These are phyloP conservation scores for Colletotrichum phormii DNA, from an alignment of 2,329 filamentous ascomycete genomes.

Conservation along the genomic window DNA sequence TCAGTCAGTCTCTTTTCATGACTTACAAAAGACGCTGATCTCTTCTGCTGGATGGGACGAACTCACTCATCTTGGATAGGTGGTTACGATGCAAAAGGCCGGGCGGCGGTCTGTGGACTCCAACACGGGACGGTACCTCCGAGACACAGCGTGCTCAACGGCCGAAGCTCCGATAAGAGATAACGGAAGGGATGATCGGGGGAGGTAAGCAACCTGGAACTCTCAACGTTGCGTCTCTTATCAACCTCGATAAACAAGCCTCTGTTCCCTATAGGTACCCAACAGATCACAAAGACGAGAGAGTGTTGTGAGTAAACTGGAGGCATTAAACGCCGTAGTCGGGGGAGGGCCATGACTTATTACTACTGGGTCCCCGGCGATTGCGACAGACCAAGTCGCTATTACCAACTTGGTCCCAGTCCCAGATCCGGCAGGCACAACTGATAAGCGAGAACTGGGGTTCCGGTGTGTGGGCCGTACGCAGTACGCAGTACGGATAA, in stretches of 20 bases:
- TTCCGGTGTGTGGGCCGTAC: no score
- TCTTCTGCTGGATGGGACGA: slow-evolving; percentile 26
- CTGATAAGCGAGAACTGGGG: slow-evolving; percentile 31
- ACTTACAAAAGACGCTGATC: neutral
- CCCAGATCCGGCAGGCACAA: slow-evolving; percentile 26
- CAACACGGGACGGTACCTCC: slow-evolving; percentile 28
- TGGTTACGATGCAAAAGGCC: neutral
- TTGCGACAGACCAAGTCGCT: slow-evolving; percentile 27
- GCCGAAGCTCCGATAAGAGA: slow-evolving; percentile 24
- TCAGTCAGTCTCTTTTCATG: neutral
- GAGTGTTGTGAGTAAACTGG: slow-evolving; percentile 3
- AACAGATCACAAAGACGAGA: neutral
- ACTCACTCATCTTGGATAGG: slow-evolving; percentile 32
- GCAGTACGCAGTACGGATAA: no score
- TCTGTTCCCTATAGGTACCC: neutral
- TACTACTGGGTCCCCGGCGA: slow-evolving; percentile 27
- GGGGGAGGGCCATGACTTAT: slow-evolving; percentile 34
- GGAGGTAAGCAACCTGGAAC: neutral
- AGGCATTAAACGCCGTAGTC: slow-evolving; percentile 23
- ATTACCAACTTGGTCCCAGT: slow-evolving; percentile 19
- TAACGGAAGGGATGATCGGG: neutral
- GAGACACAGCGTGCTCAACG: slow-evolving; percentile 19
- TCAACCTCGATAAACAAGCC: neutral
- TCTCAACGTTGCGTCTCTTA: neutral
- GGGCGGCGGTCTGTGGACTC: slow-evolving; percentile 6